A percentile compares a stretch with the other conserved stretches of the same genome.
Evolutionary conservation across 2,329 filamentous ascomycete genomes (phyloP).

Genomic region (Aspergillus viridinutans): DNA sequence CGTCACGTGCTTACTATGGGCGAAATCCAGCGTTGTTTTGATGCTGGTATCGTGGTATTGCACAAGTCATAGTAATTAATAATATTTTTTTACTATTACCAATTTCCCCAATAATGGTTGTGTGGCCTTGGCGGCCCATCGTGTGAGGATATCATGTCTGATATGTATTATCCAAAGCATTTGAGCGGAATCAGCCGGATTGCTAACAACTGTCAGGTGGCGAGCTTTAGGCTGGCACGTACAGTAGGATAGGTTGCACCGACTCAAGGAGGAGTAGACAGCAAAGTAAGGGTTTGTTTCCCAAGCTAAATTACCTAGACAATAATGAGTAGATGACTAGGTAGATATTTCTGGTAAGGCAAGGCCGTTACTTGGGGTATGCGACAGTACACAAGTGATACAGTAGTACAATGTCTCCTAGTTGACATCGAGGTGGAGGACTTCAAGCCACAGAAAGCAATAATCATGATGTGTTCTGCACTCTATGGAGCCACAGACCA

Average conservation of each 20-base stretch:
- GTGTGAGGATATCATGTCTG: constrained; percentile 6
- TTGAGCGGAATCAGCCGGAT: constrained; percentile 3
- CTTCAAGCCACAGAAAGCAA: background rate
- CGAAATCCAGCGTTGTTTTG: background rate
- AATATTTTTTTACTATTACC: background rate
- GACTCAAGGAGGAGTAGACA: background rate
- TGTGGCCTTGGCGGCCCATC: constrained; percentile 10
- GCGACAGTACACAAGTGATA: background rate
- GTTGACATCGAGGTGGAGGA: background rate
- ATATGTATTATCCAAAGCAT: background rate
- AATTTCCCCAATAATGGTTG: background rate
- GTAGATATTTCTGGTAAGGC: background rate
- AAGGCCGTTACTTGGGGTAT: background rate
- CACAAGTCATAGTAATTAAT: background rate
- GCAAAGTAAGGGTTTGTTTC: background rate
- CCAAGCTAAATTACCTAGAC: background rate
- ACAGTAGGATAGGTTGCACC: background rate
- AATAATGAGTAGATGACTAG: background rate
- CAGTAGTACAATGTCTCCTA: background rate
- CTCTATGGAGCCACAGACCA: background rate
- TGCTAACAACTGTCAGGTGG: background rate
- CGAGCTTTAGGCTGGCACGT: background rate
- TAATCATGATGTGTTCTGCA: background rate
- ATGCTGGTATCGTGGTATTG: background rate
- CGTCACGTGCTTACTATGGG: background rate